Base-by-base conservation (phyloP, 1,139 yeast species). In the Kodamaea sp. region DNA sequence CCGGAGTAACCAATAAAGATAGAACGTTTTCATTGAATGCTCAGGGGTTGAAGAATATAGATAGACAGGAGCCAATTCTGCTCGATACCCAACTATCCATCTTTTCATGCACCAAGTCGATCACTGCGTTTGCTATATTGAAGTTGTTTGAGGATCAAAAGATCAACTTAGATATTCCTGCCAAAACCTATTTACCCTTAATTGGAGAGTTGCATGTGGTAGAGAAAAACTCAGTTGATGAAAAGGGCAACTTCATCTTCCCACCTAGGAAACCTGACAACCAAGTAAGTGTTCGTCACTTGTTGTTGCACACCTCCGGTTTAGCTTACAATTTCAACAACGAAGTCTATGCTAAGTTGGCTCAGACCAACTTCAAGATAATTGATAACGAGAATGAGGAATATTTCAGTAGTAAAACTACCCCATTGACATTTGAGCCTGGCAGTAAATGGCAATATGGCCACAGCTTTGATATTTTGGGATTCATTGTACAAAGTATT, bases 381-480 rank as follows among this genome's bases (percentile, higher is more conserved):
- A 44, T 48, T 37, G 44, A 48, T 15, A 38, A 47, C 12, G 54
- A 55, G 38, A 15, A 16, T 3, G 32, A 24, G 5, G 31, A 15
- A 5, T 52, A 56, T 21, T 66, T 66, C 40, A 40, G 53, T 26
- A 53, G 57, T 26, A 48, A 53, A 3, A 53, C 59, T 39, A 54
- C 54, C 34, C 82, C 82, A 0, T 59, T 78, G 32, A 38, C 66
- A 3, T 64, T 61, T 37, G 80, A 78, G 46, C 83, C 83, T 1
- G 83, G 83, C 2, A 53, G 73, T 0, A 46, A 54, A 7, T 78
- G 77, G 72, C 50, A 53, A 33, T 78, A 78, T 48, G 83, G 83
- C 12, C 65, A 66, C 32, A 63, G 68, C 33, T 57, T 66, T 23
- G 83, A 78, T 46, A 73, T 80, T 78, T 68, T 73, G 4, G 81